Evolutionary conservation across 2,329 filamentous ascomycete species (phyloP), one percentile per base, ranked within the genome.

Genomic region (Westerdykella ornata): DNA sequence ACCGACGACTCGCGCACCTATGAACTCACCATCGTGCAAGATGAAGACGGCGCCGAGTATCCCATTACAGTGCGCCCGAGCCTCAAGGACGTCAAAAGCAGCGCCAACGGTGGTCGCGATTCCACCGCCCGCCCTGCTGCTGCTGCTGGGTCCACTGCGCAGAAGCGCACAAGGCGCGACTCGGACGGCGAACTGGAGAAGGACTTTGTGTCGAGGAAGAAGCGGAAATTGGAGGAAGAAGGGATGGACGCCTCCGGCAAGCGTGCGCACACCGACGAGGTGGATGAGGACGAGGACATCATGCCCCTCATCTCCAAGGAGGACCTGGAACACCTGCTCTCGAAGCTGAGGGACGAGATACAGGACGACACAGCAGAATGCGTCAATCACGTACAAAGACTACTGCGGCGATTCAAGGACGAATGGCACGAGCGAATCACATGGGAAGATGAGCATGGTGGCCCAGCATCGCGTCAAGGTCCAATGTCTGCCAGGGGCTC

Each of bases 261-360:
- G 41, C 45, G 44, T 26, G 28, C 30, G 13, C 41, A 39, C 14
- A 29, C 35, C 15, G 38, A 19, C 30, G 30, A 14, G 6, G 5
- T 3, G 30, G 40, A 45, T 6, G 45, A 45, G 26, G 40, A 53
- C 14, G 49, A 53, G 19, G 42, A 53, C 37, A 44, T 41, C 28
- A 46, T 51, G 49, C 45, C 51, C 16, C 42, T 52, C 17, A 54
- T 54, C 26, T 49, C 46, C 8, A 56, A 53, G 38, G 44, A 49
- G 32, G 51, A 50, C 36, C 30, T 57, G 26, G 38, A 51, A n/a
- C 44, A 46, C 34, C 42, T 56, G 9, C 37, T 56, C 1, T 33
- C 40, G 20, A 52, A 47, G 14, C 41, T 57, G 16, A 46, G 53
- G 15, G 49, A 54, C 13, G 52, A 59, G 31, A 46, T 59, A 4